Evolutionary conservation across 345 rosid genomes (phyloP), one percentile per base, ranked within the genome.

Genomic region (Euclidium syriacum): DNA sequence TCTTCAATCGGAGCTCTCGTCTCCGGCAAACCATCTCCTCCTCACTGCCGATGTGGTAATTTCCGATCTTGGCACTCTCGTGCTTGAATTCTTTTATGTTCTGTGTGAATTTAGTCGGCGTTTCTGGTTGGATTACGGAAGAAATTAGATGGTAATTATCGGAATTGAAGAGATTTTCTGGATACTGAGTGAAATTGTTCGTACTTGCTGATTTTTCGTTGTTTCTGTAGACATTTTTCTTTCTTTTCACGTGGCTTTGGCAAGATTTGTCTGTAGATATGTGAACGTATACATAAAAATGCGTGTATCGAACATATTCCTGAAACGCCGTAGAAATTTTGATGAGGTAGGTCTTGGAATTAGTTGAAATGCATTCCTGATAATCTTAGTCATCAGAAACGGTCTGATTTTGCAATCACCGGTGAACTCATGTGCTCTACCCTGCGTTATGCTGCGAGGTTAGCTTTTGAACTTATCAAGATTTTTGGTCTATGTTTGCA

Each of bases 21-120:
- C 80, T 38, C 64, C 84, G 22, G 75, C 58, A 11, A 77, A 71
- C 24, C 95, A 89, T 76, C 88, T 89, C 79, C 76, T 92, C 75
- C 81, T 88, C 75, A 64, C 74, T 29, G 82, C 80, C 51, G 98
- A 92, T 66, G 83, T 92, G 79, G 98, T 86, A 33, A 39, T 81
- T 46, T 0, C 40, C 16, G 12, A 33, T 40, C 6, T 43, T 42
- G 4, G 11, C 3, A n/a, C 20, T 52, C 60, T 14, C 40, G 2
- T 44, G 2, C 40, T 41, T 27, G n/a, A 24, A 16, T 18, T 32
- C 3, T 17, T 70, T 26, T 22, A 2, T 25, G 7, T 34, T 65
- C 27, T 4, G 24, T 10, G 32, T 22, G 14, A 11, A 18, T 34
- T 4, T 3, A 23, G 3, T 59, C 52, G 27, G 64, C 58, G 30